These are phyloP conservation scores for Aegilops bicornis DNA, from an alignment of 176 grass and related monocot species.

Conservation along the genomic window DNA sequence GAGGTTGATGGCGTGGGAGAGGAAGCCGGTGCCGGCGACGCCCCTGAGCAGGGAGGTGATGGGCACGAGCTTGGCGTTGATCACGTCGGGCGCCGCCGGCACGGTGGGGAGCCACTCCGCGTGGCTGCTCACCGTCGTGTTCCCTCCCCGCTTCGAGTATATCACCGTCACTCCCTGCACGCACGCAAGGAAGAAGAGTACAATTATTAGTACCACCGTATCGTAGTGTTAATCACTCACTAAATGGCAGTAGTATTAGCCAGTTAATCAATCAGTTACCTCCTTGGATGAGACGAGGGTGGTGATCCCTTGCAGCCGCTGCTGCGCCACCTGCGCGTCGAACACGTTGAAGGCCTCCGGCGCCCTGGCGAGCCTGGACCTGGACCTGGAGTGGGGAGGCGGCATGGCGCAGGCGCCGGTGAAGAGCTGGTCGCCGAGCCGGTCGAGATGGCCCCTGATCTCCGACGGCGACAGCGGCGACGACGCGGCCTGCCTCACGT, in stretches of 20 bases:
- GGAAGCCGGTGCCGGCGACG: slow-evolving; percentile 69
- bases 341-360: slow-evolving; percentile 91
- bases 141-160: slow-evolving; percentile 83
- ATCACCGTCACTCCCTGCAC: slow-evolving; percentile 78
- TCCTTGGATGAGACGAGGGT: slow-evolving; percentile 72
- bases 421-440: slow-evolving; percentile 83
- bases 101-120: slow-evolving; percentile 88
- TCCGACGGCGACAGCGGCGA: slow-evolving; percentile 59
- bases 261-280: slow-evolving; percentile 6
- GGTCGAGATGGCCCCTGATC: slow-evolving; percentile 77
- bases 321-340: slow-evolving; percentile 56
- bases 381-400: slow-evolving; percentile 47
- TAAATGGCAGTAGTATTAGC: background rate
- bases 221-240: background rate
- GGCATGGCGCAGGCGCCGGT: slow-evolving; percentile 72
- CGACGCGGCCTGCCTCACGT: slow-evolving; percentile 70
- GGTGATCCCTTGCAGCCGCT: slow-evolving; percentile 54
- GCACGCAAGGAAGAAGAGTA: background rate
- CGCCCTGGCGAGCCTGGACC: slow-evolving; percentile 48
- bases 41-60: slow-evolving; percentile 78
- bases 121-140: slow-evolving; percentile 63
- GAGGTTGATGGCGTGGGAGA: slow-evolving; percentile 96
- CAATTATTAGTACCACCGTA: background rate
- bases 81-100: slow-evolving; percentile 65
- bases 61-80: slow-evolving; percentile 78